phyloP scores from a whole-genome alignment of 495 filamentous ascomycete species.

The Penicilliopsis zonata region DNA sequence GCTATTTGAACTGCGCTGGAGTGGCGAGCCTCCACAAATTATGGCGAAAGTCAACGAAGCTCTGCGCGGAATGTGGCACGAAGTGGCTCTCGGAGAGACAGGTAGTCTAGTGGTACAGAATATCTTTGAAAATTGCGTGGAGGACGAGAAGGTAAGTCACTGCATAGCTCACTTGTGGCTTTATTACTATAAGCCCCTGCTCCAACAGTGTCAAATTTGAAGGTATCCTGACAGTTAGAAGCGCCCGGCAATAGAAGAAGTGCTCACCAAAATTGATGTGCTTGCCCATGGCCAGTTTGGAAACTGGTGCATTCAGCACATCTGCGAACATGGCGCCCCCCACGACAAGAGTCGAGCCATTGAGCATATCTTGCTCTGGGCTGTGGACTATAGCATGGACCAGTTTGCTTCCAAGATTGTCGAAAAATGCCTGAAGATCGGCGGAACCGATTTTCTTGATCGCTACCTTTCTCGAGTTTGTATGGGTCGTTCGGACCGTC shows the following conservation, averaged over 20 bases:
- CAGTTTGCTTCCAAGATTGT: slow-evolving; percentile 99
- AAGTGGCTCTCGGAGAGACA: slow-evolving; percentile 92
- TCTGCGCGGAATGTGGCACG: slow-evolving; percentile 94
- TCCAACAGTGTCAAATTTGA: slow-evolving; percentile 1
- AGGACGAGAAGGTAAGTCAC: slow-evolving; percentile 78
- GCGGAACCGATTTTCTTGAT: slow-evolving; percentile 77
- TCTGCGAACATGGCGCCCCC: slow-evolving; percentile 92
- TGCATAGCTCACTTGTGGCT: not conserved
- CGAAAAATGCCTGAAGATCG: slow-evolving; percentile 97
- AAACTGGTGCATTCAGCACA: slow-evolving; percentile 99
- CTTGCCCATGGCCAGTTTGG: slow-evolving; percentile 98
- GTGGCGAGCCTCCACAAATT: slow-evolving; percentile 86
- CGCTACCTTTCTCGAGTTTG: slow-evolving; percentile 91
- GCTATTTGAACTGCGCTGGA: slow-evolving; percentile 96
- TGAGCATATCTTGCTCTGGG: slow-evolving; percentile 86
- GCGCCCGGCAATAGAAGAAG: slow-evolving; percentile 95
- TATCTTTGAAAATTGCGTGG: slow-evolving; percentile 97
- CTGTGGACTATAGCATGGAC: slow-evolving; percentile 96
- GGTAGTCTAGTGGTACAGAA: slow-evolving; percentile 97
- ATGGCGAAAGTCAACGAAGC: slow-evolving; percentile 98
- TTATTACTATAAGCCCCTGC: not conserved
- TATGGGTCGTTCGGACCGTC: slow-evolving; percentile 78
- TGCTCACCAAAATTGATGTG: slow-evolving; percentile 84
- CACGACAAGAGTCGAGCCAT: slow-evolving; percentile 85
- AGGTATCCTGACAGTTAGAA: slow-evolving; percentile 31